Evolutionary conservation across 805 yeast species (phyloP), one percentile per base, ranked within the genome.

Genomic region (Wickerhamiella azyma): DNA sequence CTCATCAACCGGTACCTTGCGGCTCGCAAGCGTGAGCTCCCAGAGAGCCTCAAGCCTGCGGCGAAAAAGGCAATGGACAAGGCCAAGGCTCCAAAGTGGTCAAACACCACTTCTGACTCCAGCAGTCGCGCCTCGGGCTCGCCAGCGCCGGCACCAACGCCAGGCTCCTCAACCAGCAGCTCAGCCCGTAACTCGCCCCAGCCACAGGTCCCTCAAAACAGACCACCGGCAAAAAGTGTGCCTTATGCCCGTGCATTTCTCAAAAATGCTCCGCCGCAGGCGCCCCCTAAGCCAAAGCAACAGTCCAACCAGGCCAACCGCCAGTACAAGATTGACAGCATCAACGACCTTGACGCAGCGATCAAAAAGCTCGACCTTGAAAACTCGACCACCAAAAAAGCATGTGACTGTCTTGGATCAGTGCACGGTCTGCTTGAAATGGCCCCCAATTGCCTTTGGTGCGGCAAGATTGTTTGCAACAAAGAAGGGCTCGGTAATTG

Each of bases 401-500:
- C 55, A 4, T 88, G 97, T 59, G 75, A 80, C 51, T 88, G 97
- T 58, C 83, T 80, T 77, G 96, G 89, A 1, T 74, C 81, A 0
- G 68, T 82, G 49, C 98, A 92, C 58, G 94, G 96, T 2, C 64
- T 92, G 26, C 81, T 85, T 51, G 94, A 84, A 47, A 72, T 81
- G 52, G 92, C 94, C 2, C 97, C 98, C 1, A 92, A 92, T 59
- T 92, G 99, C 56, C 64, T 92, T 36, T 78, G 81, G 49, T 92
- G 99, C 61, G 99, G 99, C 9, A 84, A 86, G 61, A 84, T 92
- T 37, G 84, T 92, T 2, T 92, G 99, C 66, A 71, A 73, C 3
- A 79, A 79, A 54, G 97, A 92, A 58, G 97, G 97, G 0, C 66
- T 85, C 19, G 92, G 88, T 49, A 92, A 92, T 3, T 92, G 99